Conservation (phyloP, 2,329 filamentous ascomycete species). For the Juglanconis juglandina region DNA sequence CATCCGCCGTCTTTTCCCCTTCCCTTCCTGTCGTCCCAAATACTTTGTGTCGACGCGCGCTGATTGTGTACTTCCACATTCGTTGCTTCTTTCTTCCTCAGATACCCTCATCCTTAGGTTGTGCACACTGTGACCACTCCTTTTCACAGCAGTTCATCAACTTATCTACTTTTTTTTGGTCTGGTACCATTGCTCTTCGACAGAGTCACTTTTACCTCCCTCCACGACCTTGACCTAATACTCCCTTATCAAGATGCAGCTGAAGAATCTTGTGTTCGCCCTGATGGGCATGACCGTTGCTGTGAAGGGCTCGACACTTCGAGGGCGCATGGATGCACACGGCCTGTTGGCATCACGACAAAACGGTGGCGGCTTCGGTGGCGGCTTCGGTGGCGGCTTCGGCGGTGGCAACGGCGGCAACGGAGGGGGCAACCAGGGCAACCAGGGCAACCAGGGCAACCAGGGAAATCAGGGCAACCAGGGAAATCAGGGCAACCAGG, state of each 20-base stretch:
- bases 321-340: slow-evolving; percentile 31
- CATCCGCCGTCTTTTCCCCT: background rate
- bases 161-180: background rate
- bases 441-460: background rate
- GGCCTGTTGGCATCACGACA: slow-evolving; percentile 39
- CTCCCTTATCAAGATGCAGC: slow-evolving; percentile 43
- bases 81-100: slow-evolving; percentile 10
- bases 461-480: background rate
- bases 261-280: slow-evolving; percentile 47
- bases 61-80: slow-evolving; percentile 15
- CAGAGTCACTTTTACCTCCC: slow-evolving; percentile 2
- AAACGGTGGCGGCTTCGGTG: slow-evolving; percentile 14
- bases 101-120: slow-evolving; percentile 3
- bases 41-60: slow-evolving; percentile 2
- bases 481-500: background rate
- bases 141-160: slow-evolving; percentile 10
- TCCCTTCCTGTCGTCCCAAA: slow-evolving; percentile 8
- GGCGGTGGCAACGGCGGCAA: slow-evolving; percentile 20
- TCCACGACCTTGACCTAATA: background rate
- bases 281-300: slow-evolving; percentile 45
- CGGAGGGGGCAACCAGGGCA: background rate
- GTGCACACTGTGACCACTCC: slow-evolving; percentile 13
- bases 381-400: background rate
- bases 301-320: slow-evolving; percentile 42
- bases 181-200: slow-evolving; percentile 16